Evolutionary conservation across 345 rosid genomes (phyloP).

Genomic region (Laguncularia racemosa): DNA sequence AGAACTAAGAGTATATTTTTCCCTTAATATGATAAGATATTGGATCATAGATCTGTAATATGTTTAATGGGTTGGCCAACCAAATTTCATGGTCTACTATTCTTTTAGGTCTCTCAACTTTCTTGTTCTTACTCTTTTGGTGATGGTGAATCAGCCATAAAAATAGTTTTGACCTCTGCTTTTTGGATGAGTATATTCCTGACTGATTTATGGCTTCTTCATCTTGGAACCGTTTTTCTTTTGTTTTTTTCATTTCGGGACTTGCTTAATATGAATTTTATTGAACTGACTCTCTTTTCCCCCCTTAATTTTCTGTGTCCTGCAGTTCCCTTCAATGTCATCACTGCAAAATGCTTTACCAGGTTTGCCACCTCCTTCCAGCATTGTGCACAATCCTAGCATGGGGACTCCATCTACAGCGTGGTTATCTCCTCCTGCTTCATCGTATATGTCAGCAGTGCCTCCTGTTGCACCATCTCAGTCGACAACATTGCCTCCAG

Average conservation of each 20-base stretch:
- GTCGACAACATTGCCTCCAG: slow-evolving; percentile 43
- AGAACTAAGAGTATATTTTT: no score
- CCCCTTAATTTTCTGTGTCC: slow-evolving; percentile 6
- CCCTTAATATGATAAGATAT: no score
- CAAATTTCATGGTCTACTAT: no score
- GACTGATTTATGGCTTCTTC: no score
- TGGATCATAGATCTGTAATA: no score
- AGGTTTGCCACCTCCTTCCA: slow-evolving; percentile 36
- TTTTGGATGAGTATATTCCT: no score
- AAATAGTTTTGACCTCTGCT: no score
- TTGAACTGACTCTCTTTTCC: neutral
- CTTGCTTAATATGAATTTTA: neutral
- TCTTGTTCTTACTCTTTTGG: no score
- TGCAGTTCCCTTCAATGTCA: slow-evolving; percentile 76
- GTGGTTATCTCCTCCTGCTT: slow-evolving; percentile 45
- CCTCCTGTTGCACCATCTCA: slow-evolving; percentile 12
- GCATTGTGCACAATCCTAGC: slow-evolving; percentile 31
- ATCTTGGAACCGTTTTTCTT: neutral
- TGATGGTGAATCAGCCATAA: no score
- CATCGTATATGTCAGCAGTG: slow-evolving; percentile 21
- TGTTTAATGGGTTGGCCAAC: no score
- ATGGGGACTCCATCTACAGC: slow-evolving; percentile 34
- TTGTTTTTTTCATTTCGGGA: no score
- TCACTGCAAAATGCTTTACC: slow-evolving; percentile 64
- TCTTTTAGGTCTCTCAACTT: no score